These are phyloP conservation scores for Cyclotella choctawhatcheeana DNA, from an alignment of 108 stramenopile genomes.

Conservation along the genomic window DNA sequence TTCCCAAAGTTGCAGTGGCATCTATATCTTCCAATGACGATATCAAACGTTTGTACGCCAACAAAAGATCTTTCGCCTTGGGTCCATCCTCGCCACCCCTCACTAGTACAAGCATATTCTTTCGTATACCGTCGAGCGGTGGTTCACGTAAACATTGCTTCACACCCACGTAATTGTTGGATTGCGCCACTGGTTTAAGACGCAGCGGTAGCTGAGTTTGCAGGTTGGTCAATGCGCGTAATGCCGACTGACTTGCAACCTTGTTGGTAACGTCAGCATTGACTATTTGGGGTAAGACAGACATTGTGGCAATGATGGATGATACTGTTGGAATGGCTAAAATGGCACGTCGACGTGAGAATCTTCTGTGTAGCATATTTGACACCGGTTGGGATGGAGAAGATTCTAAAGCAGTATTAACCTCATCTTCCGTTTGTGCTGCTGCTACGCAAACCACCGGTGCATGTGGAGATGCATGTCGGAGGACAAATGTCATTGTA, in stretches of 20 bases:
- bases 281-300: constrained; percentile 4
- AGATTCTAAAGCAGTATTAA: no score
- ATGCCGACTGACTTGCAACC: constrained; percentile 58
- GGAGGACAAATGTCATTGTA: no score
- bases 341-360: no score
- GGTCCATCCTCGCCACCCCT: constrained; percentile 66
- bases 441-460: no score
- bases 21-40: constrained; percentile 31
- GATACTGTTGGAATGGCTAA: no score
- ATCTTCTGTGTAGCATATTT: no score
- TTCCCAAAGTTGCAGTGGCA: neutral
- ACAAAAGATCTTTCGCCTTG: constrained; percentile 41
- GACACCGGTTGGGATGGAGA: no score
- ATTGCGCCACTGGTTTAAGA: neutral
- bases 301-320: no score
- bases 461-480: no score
- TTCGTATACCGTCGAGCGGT: constrained; percentile 51
- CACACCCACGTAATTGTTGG: neutral
- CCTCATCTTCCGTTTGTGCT: no score
- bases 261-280: constrained; percentile 70
- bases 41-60: constrained; percentile 54
- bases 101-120: constrained; percentile 50
- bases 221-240: constrained; percentile 52
- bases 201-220: neutral
- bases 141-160: neutral